Conservation (phyloP, 192 early-diverging fungal genomes). For the Umbelopsis sp. region DNA sequence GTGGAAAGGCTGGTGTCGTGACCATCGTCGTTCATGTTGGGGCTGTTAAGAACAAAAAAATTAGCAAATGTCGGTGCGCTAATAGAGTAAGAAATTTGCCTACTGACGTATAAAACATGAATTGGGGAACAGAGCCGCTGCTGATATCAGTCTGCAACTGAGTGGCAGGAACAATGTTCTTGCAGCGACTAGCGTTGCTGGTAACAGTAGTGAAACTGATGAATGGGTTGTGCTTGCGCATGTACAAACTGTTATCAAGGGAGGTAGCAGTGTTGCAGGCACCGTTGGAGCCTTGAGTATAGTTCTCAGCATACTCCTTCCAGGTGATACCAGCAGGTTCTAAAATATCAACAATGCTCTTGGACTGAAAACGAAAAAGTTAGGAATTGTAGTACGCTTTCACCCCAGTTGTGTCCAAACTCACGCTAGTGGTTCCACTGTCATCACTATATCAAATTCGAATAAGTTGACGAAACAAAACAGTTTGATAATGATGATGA, state of each 20-base stretch:
- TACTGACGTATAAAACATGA: slow-evolving; percentile 47
- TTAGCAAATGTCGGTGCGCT: slow-evolving; percentile 34
- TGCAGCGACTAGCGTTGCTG: slow-evolving; percentile 54
- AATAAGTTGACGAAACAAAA: no score
- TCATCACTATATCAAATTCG: slow-evolving; percentile 30
- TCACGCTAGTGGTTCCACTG: slow-evolving; percentile 12
- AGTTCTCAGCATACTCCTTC: slow-evolving; percentile 66
- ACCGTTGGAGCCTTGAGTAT: slow-evolving; percentile 42
- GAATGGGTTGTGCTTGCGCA: slow-evolving; percentile 76
- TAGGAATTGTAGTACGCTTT: background rate
- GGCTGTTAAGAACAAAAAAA: background rate
- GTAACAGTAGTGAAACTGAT: slow-evolving; percentile 54
- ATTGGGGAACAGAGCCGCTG: slow-evolving; percentile 48
- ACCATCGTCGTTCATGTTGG: slow-evolving; percentile 42
- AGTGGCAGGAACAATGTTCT: slow-evolving; percentile 55
- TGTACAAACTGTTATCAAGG: slow-evolving; percentile 42
- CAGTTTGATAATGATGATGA: no score
- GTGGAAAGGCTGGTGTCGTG: slow-evolving; percentile 46
- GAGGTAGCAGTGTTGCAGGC: slow-evolving; percentile 36
- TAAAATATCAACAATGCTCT: slow-evolving; percentile 45
- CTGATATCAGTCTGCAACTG: slow-evolving; percentile 55
- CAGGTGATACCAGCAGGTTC: slow-evolving; percentile 60
- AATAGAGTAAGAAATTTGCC: slow-evolving; percentile 54
- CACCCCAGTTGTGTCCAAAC: background rate
- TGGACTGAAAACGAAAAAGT: background rate